Conservation (phyloP, 768 basidiomycete species). For the Scleroderma citrinum region DNA sequence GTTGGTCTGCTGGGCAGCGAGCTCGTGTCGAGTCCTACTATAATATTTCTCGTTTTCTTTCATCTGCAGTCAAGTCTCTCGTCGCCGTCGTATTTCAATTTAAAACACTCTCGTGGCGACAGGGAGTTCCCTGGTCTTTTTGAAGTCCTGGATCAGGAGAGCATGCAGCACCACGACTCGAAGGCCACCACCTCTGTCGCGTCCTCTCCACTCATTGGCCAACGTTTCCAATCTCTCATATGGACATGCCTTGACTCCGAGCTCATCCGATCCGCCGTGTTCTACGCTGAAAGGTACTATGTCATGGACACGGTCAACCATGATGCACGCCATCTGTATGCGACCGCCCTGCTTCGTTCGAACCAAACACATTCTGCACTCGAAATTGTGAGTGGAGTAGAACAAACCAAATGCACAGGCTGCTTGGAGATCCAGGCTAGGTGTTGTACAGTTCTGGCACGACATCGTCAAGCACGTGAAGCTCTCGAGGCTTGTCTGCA, state of each 20-base stretch:
- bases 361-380: slow-evolving; percentile 73
- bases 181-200: slow-evolving; percentile 32
- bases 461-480: slow-evolving; percentile 72
- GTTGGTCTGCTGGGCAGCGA: slow-evolving; percentile 11
- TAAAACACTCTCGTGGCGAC: not conserved
- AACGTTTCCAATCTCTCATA: slow-evolving; percentile 66
- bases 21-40: slow-evolving; percentile 6
- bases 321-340: slow-evolving; percentile 81
- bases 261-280: slow-evolving; percentile 73
- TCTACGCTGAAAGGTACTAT: slow-evolving; percentile 84
- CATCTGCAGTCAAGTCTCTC: not conserved
- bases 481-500: slow-evolving; percentile 59
- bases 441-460: slow-evolving; percentile 66
- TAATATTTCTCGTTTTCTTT: not conserved
- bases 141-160: slow-evolving; percentile 27
- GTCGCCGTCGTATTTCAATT: slow-evolving; percentile 3
- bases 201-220: slow-evolving; percentile 52
- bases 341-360: slow-evolving; percentile 64
- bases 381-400: slow-evolving; percentile 57
- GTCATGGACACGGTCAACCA: slow-evolving; percentile 66
- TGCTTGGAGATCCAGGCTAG: slow-evolving; percentile 77
- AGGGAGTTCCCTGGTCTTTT: slow-evolving; percentile 15
- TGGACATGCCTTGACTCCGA: slow-evolving; percentile 84
- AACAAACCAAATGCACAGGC: slow-evolving; percentile 58
- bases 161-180: slow-evolving; percentile 52